Evolutionary conservation across 495 filamentous ascomycete species (phyloP), one percentile per base, ranked within the genome.

Genomic region (Articulospora tetracladia): DNA sequence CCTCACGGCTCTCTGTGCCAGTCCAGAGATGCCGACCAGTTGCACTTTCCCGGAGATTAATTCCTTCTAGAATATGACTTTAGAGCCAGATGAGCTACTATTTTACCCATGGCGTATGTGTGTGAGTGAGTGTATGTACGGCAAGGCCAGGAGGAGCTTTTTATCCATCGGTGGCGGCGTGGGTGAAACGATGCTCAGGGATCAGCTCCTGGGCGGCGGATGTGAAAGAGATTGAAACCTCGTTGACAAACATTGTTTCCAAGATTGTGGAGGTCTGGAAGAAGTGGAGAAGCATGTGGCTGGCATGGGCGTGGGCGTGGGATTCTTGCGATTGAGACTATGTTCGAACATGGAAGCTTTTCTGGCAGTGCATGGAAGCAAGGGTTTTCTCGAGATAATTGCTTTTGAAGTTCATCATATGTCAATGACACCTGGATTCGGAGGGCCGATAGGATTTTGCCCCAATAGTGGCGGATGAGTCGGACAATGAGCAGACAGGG

Each of bases 41-140:
- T 44, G 39, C 39, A 44, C 39, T 44, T 12, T 12, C 15, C n/a
- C 54, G 54, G 54, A 57, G 30, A 57, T 57, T 57, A 57, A 25
- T 11, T 57, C 25, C 32, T 57, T 57, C 54, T 57, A 57, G 54
- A 57, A 57, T 44, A 23, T 44, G 32, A 46, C 20, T 15, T 24
- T 54, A 44, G 11, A 44, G 15, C 39, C 39, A 44, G 10, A 44
- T 3, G 39, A 44, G 39, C 10, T 19, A 17, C 17, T 44, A 19
- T n/a, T 44, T 44, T 19, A 17, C 10, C 39, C 39, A 44, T 19
- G 7, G 4, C n/a, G 39, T 44, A 19, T 13, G 6, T 6, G 15
- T 17, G n/a, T 7, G 39, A 15, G 15, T 44, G 39, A 12, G n/a
- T 44, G 8, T 7, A 34, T n/a, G n/a, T n/a, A n/a, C n/a, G n/a